Evolutionary conservation across 176 grass and related monocot species (phyloP), one percentile per base, ranked within the genome.

Genomic region (Juncus inflexus): DNA sequence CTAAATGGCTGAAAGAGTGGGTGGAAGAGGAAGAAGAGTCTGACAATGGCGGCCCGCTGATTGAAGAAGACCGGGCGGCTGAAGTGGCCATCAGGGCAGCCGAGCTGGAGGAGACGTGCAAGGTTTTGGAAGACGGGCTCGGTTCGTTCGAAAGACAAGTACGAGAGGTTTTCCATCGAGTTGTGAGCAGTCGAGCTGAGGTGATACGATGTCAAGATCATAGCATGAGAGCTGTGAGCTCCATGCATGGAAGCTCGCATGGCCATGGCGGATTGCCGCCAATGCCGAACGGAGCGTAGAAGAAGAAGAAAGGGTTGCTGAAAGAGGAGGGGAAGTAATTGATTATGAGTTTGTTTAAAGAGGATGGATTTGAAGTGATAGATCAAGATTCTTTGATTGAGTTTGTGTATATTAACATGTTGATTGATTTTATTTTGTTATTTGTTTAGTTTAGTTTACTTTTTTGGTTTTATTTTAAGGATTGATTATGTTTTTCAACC

Each of bases 111-210:
- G 80, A 67, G 59, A 71, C 80, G 55, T 89, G 92, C 70, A 40
- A 70, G 35, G 70, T 73, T 54, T 66, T 91, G 51, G 87, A 91
- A 43, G 87, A 91, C 3, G 87, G 82, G 3, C 85, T 97, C 0
- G 74, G 77, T 37, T 84, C 92, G 3, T 74, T 91, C 8, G 92
- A 97, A 63, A 62, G 79, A 50, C 82, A 91, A 82, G 82, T 97
- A 54, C 82, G 92, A 63, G 67, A 67, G 0, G 92, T 97, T 40
- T 97, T 97, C 78, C 92, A 97, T 64, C 58, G 82, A 60, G 64
- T 91, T 1, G 87, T 97, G 9, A 75, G 79, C 36, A 79, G 75
- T 70, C 84, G 87, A 9, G 63, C 72, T 3, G 92, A 89, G 72
- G 75, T 97, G 54, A 47, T 97, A 47, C 62, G 71, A 4, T 77